Percentiles rank a stretch among this genome's conserved stretches.
These are phyloP conservation scores for Phycomyces blakesleeanus DNA, from an alignment of 192 early-diverging fungal genomes.

Conservation along the genomic window DNA sequence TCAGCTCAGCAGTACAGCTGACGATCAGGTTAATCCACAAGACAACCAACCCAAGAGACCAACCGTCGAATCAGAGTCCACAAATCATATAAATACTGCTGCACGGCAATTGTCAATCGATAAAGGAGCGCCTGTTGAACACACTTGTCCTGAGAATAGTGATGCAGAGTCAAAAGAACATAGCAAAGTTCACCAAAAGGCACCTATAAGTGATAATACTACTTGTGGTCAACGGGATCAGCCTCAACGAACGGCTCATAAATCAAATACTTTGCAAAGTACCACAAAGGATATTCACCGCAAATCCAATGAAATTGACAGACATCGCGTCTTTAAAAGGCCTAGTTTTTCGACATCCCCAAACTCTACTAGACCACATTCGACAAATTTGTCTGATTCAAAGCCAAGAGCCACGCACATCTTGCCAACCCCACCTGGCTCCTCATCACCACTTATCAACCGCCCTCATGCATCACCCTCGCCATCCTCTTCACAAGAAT, in stretches of 20 bases:
- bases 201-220: too few species aligned
- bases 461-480: not conserved
- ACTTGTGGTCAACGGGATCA: too few species aligned
- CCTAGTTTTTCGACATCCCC: not conserved
- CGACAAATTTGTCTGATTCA: not conserved
- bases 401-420: not conserved
- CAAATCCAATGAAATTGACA: not conserved
- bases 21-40: not conserved
- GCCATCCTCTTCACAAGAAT: not conserved
- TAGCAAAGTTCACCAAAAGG: too few species aligned
- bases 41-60: not conserved
- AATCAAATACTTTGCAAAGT: not conserved
- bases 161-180: not conserved
- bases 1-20: not conserved
- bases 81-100: not conserved
- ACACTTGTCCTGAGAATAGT: not conserved
- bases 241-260: too few species aligned
- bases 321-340: not conserved
- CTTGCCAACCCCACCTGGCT: not conserved
- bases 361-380: not conserved
- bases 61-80: not conserved
- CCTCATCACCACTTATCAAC: conserved; percentile 1
- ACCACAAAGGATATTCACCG: not conserved
- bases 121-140: not conserved
- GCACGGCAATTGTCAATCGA: not conserved